Percentiles rank a stretch among this genome's conserved stretches.
Conservation (phyloP, 768 basidiomycete genomes). For the Auricularia auricula-judae region DNA sequence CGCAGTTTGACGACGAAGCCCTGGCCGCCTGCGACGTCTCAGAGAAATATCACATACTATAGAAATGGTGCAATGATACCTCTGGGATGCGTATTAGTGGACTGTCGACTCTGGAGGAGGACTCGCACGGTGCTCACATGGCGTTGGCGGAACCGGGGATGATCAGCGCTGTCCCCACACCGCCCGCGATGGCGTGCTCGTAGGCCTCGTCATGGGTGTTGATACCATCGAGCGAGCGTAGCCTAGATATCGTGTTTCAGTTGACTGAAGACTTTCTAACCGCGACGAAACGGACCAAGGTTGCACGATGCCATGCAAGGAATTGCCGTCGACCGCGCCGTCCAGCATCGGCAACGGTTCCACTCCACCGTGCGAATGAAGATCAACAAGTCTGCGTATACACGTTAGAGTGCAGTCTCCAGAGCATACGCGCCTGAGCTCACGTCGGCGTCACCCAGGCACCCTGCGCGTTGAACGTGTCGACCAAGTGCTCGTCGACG, state of each 20-base stretch:
- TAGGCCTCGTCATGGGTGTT: slow-evolving; percentile 76
- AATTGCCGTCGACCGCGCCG: slow-evolving; percentile 14
- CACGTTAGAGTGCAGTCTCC: not conserved
- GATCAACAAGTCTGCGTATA: slow-evolving; percentile 27
- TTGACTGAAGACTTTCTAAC: not conserved
- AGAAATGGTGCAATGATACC: not conserved
- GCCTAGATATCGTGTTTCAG: slow-evolving; percentile 32
- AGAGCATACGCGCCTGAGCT: slow-evolving; percentile 2
- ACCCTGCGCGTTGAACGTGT: slow-evolving; percentile 51
- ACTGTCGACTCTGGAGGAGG: too few relatives aligned
- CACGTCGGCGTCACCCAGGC: slow-evolving; percentile 75
- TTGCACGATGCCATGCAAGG: not conserved
- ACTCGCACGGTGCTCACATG: slow-evolving; percentile 20
- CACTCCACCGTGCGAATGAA: slow-evolving; percentile 39
- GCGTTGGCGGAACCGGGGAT: slow-evolving; percentile 64
- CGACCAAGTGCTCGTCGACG: slow-evolving; percentile 25
- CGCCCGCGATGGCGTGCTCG: slow-evolving; percentile 59
- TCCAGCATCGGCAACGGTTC: slow-evolving; percentile 22
- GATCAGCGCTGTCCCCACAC: slow-evolving; percentile 66
- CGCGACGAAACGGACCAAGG: not conserved
- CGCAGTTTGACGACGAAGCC: slow-evolving; percentile 73
- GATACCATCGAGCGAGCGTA: slow-evolving; percentile 65
- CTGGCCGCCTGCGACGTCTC: slow-evolving; percentile 39
- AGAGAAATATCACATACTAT: not conserved
- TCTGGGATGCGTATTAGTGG: not conserved